phyloP scores from a whole-genome alignment of 306 rosid species.

The Pueraria montana region DNA sequence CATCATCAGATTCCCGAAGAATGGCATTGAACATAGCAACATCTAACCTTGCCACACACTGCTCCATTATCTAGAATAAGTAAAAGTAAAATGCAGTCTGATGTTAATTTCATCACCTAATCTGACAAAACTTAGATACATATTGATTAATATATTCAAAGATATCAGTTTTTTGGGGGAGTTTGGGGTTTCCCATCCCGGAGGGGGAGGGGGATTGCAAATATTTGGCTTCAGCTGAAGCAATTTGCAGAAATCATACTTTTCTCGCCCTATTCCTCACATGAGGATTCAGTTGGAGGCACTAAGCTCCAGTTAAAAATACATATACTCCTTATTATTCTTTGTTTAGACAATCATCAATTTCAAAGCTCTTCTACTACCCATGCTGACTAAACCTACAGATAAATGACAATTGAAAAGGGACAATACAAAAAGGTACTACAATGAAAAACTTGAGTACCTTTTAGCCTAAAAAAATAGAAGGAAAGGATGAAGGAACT shows the following conservation, averaged over 20 bases:
- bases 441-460: background rate
- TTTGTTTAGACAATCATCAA: conserved; percentile 17
- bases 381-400: conserved; percentile 9
- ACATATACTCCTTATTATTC: conserved; percentile 30
- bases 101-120: conserved; percentile 37
- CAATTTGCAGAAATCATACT: conserved; percentile 36
- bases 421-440: conserved; percentile 3
- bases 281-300: background rate
- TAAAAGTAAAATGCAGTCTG: conserved; percentile 29
- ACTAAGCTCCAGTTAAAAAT: conserved; percentile 14
- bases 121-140: background rate
- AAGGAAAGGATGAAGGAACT: conserved; percentile 19
- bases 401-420: conserved; percentile 23
- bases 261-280: background rate
- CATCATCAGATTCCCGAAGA: conserved; percentile 93
- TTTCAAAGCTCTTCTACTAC: conserved; percentile 16
- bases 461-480: conserved; percentile 4
- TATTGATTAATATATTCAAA: conserved; percentile 8
- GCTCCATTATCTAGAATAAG: conserved; percentile 93
- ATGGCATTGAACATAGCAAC: conserved; percentile 98
- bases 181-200: background rate
- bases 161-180: background rate
- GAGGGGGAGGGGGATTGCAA: background rate
- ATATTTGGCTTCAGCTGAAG: conserved; percentile 20
- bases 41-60: conserved; percentile 91